Conservation (phyloP, 192 early-diverging fungal genomes). For the Coemansia sp. region DNA sequence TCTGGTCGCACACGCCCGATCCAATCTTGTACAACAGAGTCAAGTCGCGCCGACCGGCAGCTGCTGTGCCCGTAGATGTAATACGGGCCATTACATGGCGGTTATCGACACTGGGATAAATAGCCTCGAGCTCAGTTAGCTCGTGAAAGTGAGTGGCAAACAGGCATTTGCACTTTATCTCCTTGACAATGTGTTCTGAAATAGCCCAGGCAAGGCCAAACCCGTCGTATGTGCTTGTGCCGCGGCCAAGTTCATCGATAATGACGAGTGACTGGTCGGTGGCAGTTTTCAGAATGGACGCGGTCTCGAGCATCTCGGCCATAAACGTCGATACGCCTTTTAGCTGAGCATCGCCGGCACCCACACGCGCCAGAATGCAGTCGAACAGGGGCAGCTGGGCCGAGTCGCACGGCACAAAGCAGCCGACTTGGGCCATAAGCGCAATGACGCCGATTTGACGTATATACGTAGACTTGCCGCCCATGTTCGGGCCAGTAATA, state of each 20-base stretch:
- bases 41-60: conserved; percentile 58
- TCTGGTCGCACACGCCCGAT: conserved; percentile 83
- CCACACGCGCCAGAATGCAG: conserved; percentile 87
- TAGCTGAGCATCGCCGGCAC: conserved; percentile 90
- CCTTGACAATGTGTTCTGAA: conserved; percentile 64
- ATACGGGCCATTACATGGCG: conserved; percentile 80
- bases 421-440: conserved; percentile 92
- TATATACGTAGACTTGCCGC: conserved; percentile 97
- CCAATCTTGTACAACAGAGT: conserved; percentile 90
- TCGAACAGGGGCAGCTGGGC: conserved; percentile 79
- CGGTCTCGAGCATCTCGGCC: conserved; percentile 93
- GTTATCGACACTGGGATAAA: conserved; percentile 76
- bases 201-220: conserved; percentile 98
- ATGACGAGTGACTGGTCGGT: conserved; percentile 84
- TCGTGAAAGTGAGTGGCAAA: conserved; percentile 99
- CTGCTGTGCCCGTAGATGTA: conserved; percentile 19
- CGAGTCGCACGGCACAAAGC: conserved; percentile 86
- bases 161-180: conserved; percentile 77
- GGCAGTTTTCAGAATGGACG: conserved; percentile 85
- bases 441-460: conserved; percentile 91
- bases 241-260: conserved; percentile 94
- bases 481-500: conserved; percentile 98
- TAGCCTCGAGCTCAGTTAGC: conserved; percentile 76
- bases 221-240: conserved; percentile 97
- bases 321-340: conserved; percentile 96